These are phyloP conservation scores for Fomitopsis palustris DNA, from an alignment of 1,284 basidiomycete genomes.

Conservation along the genomic window DNA sequence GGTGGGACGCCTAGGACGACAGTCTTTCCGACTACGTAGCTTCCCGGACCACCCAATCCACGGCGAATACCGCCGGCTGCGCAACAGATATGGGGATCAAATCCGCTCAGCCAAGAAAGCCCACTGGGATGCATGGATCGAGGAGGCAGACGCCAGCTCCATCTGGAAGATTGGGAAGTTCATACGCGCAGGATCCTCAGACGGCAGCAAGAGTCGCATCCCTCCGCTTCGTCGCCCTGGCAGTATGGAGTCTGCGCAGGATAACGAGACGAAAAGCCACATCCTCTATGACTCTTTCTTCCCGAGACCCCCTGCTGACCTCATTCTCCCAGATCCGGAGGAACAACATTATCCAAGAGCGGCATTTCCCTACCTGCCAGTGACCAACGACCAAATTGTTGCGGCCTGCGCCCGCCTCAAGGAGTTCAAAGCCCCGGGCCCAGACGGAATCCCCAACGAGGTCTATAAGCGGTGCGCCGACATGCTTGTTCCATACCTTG, in stretches of 20 bases:
- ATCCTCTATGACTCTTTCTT: conserved; percentile 31
- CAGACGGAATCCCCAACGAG: conserved; percentile 18
- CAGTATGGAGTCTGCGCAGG: not conserved
- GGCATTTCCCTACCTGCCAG: conserved; percentile 14
- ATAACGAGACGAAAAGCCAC: conserved; percentile 27
- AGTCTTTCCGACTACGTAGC: conserved; percentile 30
- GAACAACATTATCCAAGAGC: conserved; percentile 15
- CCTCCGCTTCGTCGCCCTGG: conserved; percentile 21
- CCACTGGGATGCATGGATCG: conserved; percentile 35
- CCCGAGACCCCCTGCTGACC: conserved; percentile 10
- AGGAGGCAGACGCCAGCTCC: conserved; percentile 17
- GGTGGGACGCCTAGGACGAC: conserved; percentile 23
- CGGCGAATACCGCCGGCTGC: conserved; percentile 11
- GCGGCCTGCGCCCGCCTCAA: conserved; percentile 9
- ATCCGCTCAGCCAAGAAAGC: conserved; percentile 29
- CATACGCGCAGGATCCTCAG: conserved; percentile 20
- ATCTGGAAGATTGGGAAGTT: conserved; percentile 35
- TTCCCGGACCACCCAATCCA: conserved; percentile 24
- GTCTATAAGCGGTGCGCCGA: conserved; percentile 27
- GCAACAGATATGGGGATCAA: conserved; percentile 27
- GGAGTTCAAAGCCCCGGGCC: conserved; percentile 34
- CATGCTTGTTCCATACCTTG: conserved; percentile 24
- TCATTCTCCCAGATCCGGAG: conserved; percentile 13
- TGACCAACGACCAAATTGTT: conserved; percentile 23
- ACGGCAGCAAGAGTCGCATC: conserved; percentile 30